A percentile compares a stretch with the other conserved stretches of the same genome.
phyloP scores from a whole-genome alignment of 1,139 yeast species.

The Candida tetrigidarum region DNA sequence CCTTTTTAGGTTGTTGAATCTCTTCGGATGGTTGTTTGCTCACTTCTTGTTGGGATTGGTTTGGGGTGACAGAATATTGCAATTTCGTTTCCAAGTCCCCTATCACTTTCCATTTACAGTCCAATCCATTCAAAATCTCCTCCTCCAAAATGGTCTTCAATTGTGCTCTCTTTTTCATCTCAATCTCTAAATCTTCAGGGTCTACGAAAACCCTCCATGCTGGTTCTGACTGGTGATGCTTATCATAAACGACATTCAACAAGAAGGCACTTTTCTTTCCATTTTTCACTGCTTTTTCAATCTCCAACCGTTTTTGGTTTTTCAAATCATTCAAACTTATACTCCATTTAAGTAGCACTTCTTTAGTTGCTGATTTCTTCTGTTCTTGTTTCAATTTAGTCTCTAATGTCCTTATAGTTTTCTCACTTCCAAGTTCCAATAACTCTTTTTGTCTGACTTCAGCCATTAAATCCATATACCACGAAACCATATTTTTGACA shows the following conservation, averaged over 20 bases:
- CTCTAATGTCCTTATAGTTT: conserved; percentile 31
- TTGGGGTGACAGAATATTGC: conserved; percentile 24
- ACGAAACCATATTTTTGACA: conserved; percentile 37
- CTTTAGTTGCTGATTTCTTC: conserved; percentile 30
- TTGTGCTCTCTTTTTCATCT: conserved; percentile 35
- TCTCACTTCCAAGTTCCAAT: conserved; percentile 37
- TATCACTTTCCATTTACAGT: conserved; percentile 31
- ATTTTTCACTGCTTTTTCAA: conserved; percentile 32
- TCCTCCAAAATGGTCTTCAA: conserved; percentile 29
- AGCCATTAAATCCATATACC: conserved; percentile 39
- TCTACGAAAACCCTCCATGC: conserved; percentile 1
- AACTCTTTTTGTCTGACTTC: conserved; percentile 34
- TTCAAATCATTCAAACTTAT: conserved; percentile 44
- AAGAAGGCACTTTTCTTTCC: conserved; percentile 27
- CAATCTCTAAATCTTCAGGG: conserved; percentile 27
- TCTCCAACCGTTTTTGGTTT: conserved; percentile 42
- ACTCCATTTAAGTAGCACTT: conserved; percentile 40
- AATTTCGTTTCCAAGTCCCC: conserved; percentile 32
- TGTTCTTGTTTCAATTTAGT: conserved; percentile 11
- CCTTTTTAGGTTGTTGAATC: conserved; percentile 16
- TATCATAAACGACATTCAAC: not conserved
- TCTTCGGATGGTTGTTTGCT: conserved; percentile 17
- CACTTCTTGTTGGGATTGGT: conserved; percentile 19
- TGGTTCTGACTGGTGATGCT: not conserved
- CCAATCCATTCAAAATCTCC: conserved; percentile 32